Conservation (phyloP, 108 stramenopile genomes). For the Cyclotella baltica region DNA sequence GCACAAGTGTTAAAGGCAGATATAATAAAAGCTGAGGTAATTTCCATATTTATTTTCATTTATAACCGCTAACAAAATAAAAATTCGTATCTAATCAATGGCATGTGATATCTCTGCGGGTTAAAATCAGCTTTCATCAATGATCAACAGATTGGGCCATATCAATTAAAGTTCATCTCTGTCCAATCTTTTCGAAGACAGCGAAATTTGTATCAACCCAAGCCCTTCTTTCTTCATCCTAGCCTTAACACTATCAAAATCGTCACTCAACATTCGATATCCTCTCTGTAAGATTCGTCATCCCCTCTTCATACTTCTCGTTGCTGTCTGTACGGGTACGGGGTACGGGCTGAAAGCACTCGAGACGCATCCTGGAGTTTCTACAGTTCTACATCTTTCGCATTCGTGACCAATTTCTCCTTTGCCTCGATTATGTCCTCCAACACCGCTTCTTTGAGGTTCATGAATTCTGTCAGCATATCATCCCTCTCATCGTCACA, state of each 20-base stretch:
- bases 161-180: conserved; percentile 71
- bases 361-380: conserved; percentile 74
- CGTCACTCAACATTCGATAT: too few species aligned
- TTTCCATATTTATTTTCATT: too few species aligned
- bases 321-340: too few species aligned
- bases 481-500: conserved; percentile 72
- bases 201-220: conserved; percentile 86
- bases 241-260: conserved; percentile 69
- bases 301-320: too few species aligned
- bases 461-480: conserved; percentile 56
- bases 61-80: too few species aligned
- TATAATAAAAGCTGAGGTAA: too few species aligned
- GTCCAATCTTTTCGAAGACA: conserved; percentile 64
- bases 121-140: too few species aligned
- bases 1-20: too few species aligned
- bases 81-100: too few species aligned
- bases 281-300: too few species aligned
- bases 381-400: conserved; percentile 64
- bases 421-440: conserved; percentile 53
- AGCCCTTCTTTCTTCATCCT: conserved; percentile 82
- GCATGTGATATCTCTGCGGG: too few species aligned
- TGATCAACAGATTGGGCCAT: too few species aligned
- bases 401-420: conserved; percentile 62
- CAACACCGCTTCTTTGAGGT: conserved; percentile 60
- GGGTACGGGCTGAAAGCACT: conserved; percentile 53